These are phyloP conservation scores for Phycomyces nitens DNA, from an alignment of 192 early-diverging fungal genomes.

Conservation along the genomic window DNA sequence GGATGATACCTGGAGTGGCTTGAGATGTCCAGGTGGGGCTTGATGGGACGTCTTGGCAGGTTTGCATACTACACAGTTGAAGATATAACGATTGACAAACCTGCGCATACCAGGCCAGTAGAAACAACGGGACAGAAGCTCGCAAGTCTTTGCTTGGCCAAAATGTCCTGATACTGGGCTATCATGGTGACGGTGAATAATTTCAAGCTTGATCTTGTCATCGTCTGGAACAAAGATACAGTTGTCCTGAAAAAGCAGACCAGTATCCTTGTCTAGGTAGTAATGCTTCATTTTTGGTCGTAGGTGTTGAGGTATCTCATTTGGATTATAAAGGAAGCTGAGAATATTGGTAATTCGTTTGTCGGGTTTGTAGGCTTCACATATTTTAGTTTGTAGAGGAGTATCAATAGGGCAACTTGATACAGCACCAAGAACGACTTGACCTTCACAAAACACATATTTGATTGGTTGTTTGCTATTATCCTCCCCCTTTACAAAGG, in stretches of 20 bases:
- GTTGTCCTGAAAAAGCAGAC: conserved; percentile 15
- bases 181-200: conserved; percentile 34
- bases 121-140: conserved; percentile 27
- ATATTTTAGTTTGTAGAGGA: neutral
- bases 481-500: conserved; percentile 3
- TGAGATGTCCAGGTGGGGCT: conserved; percentile 28
- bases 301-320: neutral
- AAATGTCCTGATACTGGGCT: conserved; percentile 31
- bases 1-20: conserved; percentile 14
- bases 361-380: neutral
- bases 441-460: neutral
- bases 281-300: neutral
- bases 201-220: neutral
- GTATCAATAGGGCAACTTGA: too few relatives aligned
- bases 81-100: conserved; percentile 32
- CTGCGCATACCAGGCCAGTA: conserved; percentile 35
- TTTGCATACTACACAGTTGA: conserved; percentile 30
- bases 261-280: neutral
- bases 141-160: conserved; percentile 33
- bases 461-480: conserved; percentile 5
- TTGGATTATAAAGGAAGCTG: neutral
- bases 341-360: neutral
- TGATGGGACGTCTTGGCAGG: conserved; percentile 29
- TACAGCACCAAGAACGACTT: neutral
- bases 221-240: conserved; percentile 27